Base-by-base conservation (phyloP, 768 basidiomycete species). In the Lactarius deliciosus region DNA sequence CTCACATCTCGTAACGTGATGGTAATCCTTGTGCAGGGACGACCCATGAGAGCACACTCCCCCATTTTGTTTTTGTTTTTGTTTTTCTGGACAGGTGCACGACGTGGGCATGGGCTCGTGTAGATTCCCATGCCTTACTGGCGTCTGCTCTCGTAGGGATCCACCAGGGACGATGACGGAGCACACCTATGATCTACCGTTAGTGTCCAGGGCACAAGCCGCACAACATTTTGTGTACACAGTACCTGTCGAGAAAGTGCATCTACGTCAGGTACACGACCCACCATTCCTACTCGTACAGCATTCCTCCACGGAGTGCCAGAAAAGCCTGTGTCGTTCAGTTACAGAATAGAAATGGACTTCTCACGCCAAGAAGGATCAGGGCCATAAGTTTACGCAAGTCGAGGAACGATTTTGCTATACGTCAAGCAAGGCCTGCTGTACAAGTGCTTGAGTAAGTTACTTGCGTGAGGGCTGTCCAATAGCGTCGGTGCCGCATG, bases 61-160 rank as follows among this genome's bases (percentile, higher is more conserved):
- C 20, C 34, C 11, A 3, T 30, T 34, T 56, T 56, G 1, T 30
- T 34, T 56, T 56, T 56, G 1, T 56, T 32, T 56, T 56, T 36
- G 25, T 22, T 25, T 58, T 58, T 34, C 34, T 15, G 36, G 15
- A 22, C 57, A 40, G 36, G 36, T 11, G 38, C 22, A n/a, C 57
- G 11, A 25, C 25, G 25, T 15, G 22, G 5, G 50, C 50, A 53
- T 50, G 50, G 15, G 25, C 11, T 22, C 13, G 50, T 53, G 50
- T 25, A 53, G 50, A 53, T 53, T 53, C 50, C 25, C 50, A 58
- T 30, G 57, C n/a, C 34, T 58, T 1, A 25, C 15, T 25, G 56
- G 50, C 38, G 13, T 59, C 32, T 43, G n/a, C 56, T 66, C 65
- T 6, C 20, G 38, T 11, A 28, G 28, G 25, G 65, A 66, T 66